phyloP scores from a whole-genome alignment of 192 early-diverging fungal species.

The Endogone sp. region DNA sequence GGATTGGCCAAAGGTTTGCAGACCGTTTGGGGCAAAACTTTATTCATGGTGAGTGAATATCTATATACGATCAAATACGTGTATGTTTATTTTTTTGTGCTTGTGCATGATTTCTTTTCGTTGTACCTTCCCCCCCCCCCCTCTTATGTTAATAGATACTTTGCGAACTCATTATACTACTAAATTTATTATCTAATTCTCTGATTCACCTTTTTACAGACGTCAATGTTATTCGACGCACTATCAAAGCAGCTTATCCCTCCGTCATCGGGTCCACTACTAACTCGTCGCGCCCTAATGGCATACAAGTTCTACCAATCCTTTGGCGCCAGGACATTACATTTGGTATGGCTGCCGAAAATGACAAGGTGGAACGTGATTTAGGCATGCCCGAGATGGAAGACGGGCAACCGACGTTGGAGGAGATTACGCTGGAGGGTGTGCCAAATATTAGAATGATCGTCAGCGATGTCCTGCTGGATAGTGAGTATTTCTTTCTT shows the following conservation, averaged over 20 bases:
- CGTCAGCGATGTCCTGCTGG: slow-evolving; percentile 80
- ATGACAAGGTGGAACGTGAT: slow-evolving; percentile 50
- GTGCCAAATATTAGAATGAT: slow-evolving; percentile 76
- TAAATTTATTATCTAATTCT: not conserved
- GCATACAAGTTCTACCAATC: slow-evolving; percentile 77
- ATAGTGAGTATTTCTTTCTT: slow-evolving; percentile 57
- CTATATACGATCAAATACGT: not conserved
- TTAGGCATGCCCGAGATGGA: slow-evolving; percentile 44
- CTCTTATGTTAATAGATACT: no score
- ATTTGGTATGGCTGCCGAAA: slow-evolving; percentile 63
- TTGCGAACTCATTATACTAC: not conserved
- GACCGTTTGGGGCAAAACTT: slow-evolving; percentile 49
- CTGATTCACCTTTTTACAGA: slow-evolving; percentile 32
- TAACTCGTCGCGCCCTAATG: slow-evolving; percentile 21
- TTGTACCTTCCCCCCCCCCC: no score
- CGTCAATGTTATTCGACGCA: slow-evolving; percentile 63
- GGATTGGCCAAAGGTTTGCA: slow-evolving; percentile 76
- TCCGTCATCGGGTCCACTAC: slow-evolving; percentile 10
- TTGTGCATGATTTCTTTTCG: no score
- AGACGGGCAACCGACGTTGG: slow-evolving; percentile 61
- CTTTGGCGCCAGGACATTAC: slow-evolving; percentile 79
- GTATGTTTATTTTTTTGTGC: not conserved
- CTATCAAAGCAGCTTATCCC: slow-evolving; percentile 52
- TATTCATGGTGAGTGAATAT: slow-evolving; percentile 37
- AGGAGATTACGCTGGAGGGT: slow-evolving; percentile 78